Percentiles rank a stretch among this genome's conserved stretches.
These are phyloP conservation scores for Linnemannia elongata DNA, from an alignment of 192 early-diverging fungal species.

Conservation along the genomic window DNA sequence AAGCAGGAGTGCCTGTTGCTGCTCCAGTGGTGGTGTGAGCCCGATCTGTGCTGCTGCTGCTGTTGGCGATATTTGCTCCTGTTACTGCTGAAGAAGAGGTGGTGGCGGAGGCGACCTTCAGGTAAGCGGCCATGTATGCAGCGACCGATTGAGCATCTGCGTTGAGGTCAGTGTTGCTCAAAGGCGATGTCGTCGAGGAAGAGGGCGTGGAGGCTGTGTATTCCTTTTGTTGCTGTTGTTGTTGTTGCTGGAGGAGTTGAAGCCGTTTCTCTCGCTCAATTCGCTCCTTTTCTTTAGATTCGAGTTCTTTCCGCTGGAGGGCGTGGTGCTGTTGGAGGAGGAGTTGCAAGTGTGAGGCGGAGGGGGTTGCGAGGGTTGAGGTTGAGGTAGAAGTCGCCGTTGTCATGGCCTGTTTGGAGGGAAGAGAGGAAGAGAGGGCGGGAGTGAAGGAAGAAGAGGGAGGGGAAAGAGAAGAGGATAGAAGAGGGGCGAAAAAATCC, in stretches of 20 bases:
- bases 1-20: background rate
- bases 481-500: background rate
- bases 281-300: slow-evolving; percentile 27
- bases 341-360: slow-evolving; percentile 39
- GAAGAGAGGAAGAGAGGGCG: background rate
- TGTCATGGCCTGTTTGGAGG: background rate
- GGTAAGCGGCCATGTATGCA: slow-evolving; percentile 49
- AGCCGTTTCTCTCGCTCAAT: slow-evolving; percentile 18
- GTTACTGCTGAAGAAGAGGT: background rate
- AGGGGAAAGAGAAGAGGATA: slow-evolving; percentile 9
- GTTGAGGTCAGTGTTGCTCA: slow-evolving; percentile 6
- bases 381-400: slow-evolving; percentile 12
- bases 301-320: slow-evolving; percentile 38
- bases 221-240: background rate
- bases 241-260: slow-evolving; percentile 1
- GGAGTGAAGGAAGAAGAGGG: background rate
- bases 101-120: slow-evolving; percentile 8
- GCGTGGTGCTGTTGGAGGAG: slow-evolving; percentile 54
- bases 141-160: slow-evolving; percentile 53
- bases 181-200: background rate
- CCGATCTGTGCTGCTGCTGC: slow-evolving; percentile 22
- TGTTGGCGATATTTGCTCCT: background rate
- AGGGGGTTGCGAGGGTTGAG: background rate
- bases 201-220: background rate
- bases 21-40: background rate